A percentile compares a stretch with the other conserved stretches of the same genome.
These are phyloP conservation scores for Trichophyton verrucosum DNA, from an alignment of 2,329 filamentous ascomycete genomes.

Conservation along the genomic window DNA sequence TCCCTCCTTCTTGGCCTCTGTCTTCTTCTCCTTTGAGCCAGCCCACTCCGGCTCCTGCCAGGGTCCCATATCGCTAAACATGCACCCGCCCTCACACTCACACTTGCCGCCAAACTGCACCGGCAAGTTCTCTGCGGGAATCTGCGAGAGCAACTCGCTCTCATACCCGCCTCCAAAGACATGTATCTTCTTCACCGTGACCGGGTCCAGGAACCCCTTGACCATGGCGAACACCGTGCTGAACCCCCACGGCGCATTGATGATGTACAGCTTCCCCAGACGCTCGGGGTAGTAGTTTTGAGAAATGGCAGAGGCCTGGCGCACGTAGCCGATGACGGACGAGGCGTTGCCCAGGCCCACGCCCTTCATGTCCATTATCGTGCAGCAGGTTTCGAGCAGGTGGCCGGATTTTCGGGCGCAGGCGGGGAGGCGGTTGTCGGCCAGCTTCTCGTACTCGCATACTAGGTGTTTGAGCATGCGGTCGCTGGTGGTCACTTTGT, in stretches of 20 bases:
- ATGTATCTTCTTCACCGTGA: constrained; percentile 93
- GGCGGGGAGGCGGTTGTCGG: constrained; percentile 83
- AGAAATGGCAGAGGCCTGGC: constrained; percentile 72
- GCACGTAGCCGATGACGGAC: constrained; percentile 79
- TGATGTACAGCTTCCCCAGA: constrained; percentile 87
- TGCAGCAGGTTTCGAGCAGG: constrained; percentile 94
- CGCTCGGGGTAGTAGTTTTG: constrained; percentile 99
- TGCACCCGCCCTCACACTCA: constrained; percentile 69
- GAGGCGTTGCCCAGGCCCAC: constrained; percentile 71
- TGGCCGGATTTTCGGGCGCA: constrained; percentile 84
- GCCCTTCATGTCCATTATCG: constrained; percentile 94
- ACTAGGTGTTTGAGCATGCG: constrained; percentile 96
- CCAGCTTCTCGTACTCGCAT: constrained; percentile 92
- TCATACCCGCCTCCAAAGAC: constrained; percentile 73
- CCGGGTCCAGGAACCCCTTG: constrained; percentile 90
- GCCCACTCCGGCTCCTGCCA: constrained; percentile 50
- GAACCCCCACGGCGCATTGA: constrained; percentile 97
- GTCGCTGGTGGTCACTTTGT: constrained; percentile 82
- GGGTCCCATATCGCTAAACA: constrained; percentile 76
- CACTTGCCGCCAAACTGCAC: constrained; percentile 74
- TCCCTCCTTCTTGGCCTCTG: constrained; percentile 14
- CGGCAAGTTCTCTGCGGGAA: constrained; percentile 82
- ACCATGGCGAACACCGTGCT: constrained; percentile 70
- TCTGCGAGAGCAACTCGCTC: constrained; percentile 69
- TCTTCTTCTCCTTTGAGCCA: constrained; percentile 33